These are phyloP conservation scores for Gypsophila paniculata DNA, from an alignment of 179 eudicot genomes.

Conservation along the genomic window DNA sequence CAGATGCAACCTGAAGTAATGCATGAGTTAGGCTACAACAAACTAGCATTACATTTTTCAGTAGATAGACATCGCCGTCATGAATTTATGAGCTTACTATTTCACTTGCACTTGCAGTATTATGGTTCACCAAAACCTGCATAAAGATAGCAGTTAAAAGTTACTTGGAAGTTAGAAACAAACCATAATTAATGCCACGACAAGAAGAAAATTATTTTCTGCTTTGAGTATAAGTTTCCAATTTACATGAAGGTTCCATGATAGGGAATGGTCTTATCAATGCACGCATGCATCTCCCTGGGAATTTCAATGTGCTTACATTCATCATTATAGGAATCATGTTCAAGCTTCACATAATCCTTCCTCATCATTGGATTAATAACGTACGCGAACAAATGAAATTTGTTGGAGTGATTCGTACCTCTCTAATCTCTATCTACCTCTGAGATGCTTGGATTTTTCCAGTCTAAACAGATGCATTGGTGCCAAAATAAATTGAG, in stretches of 20 bases:
- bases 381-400: too few species aligned
- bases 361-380: too few species aligned
- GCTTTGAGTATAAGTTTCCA: too few species aligned
- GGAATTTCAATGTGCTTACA: too few species aligned
- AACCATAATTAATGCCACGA: background rate
- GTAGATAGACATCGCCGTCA: conserved; percentile 14
- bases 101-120: conserved; percentile 96
- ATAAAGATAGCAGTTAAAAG: conserved; percentile 19
- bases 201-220: background rate
- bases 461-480: background rate
- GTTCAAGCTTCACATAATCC: too few species aligned
- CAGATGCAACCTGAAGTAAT: conserved; percentile 79
- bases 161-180: conserved; percentile 8
- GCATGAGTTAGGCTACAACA: conserved; percentile 19
- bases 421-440: too few species aligned
- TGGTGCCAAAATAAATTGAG: background rate
- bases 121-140: conserved; percentile 89
- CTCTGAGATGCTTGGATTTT: too few species aligned
- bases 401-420: too few species aligned
- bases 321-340: too few species aligned
- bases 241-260: background rate
- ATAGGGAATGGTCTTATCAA: background rate
- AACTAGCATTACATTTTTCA: conserved; percentile 1
- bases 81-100: conserved; percentile 47
- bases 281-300: background rate